Evolutionary conservation across 2,329 filamentous ascomycete species (phyloP), one percentile per base, ranked within the genome.

Genomic region (Nigrospora oryzae): DNA sequence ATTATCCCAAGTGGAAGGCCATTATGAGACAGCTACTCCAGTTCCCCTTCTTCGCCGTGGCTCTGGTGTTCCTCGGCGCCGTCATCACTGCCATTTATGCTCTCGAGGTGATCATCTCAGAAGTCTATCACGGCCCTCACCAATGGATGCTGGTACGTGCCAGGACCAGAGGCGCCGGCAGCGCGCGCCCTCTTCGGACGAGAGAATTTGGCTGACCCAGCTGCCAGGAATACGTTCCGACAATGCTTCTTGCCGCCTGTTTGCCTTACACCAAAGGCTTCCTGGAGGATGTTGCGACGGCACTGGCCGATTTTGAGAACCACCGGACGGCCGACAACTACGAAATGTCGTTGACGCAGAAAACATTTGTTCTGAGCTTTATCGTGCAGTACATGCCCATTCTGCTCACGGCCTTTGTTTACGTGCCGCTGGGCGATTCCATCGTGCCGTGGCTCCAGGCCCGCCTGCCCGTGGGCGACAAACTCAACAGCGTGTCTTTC

Each of bases 301-400:
- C 64, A 15, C 67, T 89, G 33, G 87, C 79, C 11, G 69, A 84
- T 14, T 87, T 77, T 53, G 86, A 89, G 56, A 89, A 89, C 58
- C 86, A 89, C 58, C 79, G 86, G 44, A 89, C 84, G 0, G 72
- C 80, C 31, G 81, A 83, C 41, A 70, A 76, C 16, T 81, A 86
- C 56, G 81, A 88, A 49, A 75, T 79, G 48, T 81, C 84, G 0
- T 70, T 86, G 51, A 86, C 83, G 0, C 77, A 83, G 49, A 89
- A 89, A 69, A 75, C 84, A 8, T 89, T 89, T 47, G 72, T 87
- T 32, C 75, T 90, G 58, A 86, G 85, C 68, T 87, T 89, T 66
- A 86, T 89, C 63, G 88, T 84, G 12, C 85, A 86, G 4, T 90
- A 89, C 57, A 71, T 89, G 1, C 84, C 84, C 1, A 84, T 87